A percentile compares a stretch with the other conserved stretches of the same genome.
These are phyloP conservation scores for Boletus semigastroideus DNA, from an alignment of 1,284 basidiomycete species.

Conservation along the genomic window DNA sequence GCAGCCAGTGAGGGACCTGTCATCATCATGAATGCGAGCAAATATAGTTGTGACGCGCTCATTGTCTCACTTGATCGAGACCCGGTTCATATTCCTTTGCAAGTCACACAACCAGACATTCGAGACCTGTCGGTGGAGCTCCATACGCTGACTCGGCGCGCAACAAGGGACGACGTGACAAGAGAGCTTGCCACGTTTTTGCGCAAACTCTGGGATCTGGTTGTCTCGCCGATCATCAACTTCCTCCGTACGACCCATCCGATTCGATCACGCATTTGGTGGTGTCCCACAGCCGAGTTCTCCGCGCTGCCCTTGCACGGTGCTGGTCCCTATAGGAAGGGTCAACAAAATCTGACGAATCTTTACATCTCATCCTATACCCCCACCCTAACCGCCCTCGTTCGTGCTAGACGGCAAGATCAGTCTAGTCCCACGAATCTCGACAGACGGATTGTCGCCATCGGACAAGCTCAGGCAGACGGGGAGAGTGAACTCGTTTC, in stretches of 20 bases:
- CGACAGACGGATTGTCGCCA: background rate
- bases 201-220: constrained; percentile 23
- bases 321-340: constrained; percentile 21
- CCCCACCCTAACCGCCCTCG: background rate
- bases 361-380: background rate
- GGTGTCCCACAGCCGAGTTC: background rate
- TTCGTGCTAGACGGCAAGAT: background rate
- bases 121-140: too few relatives aligned
- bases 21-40: too few relatives aligned
- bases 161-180: background rate
- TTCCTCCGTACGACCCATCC: background rate
- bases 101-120: too few relatives aligned
- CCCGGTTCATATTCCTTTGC: background rate
- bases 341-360: background rate
- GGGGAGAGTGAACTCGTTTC: background rate
- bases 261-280: background rate
- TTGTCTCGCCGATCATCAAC: constrained; percentile 24
- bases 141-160: too few relatives aligned
- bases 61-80: too few relatives aligned
- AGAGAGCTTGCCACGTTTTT: constrained; percentile 12
- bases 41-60: too few relatives aligned
- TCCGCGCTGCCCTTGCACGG: constrained; percentile 4
- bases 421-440: background rate
- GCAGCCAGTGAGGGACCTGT: too few relatives aligned
- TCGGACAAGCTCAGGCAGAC: background rate